phyloP scores from a whole-genome alignment of 352 stramenopile species.

The Globisporangium parvum region DNA sequence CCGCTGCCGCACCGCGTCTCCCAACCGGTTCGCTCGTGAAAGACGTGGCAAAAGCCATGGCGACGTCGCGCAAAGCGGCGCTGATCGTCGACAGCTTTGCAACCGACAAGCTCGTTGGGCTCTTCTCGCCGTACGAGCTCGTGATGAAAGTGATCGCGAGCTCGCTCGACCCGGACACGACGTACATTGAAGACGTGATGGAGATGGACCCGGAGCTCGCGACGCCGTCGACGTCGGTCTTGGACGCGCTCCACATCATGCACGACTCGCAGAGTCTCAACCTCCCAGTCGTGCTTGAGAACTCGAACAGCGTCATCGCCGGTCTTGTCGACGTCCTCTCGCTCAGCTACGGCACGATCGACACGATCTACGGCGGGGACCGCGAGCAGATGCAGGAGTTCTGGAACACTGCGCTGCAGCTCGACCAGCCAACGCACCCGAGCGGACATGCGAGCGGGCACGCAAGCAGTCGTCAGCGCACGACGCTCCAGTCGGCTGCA shows the following conservation, averaged over 20 bases:
- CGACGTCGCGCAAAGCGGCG: slow-evolving; percentile 84
- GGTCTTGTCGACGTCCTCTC: slow-evolving; percentile 82
- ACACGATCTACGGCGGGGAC: slow-evolving; percentile 83
- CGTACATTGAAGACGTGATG: slow-evolving; percentile 90
- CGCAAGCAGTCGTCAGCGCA: slow-evolving; percentile 36
- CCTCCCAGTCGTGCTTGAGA: slow-evolving; percentile 66
- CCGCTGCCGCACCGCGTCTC: slow-evolving; percentile 57
- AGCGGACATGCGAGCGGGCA: slow-evolving; percentile 28
- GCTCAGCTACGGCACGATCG: slow-evolving; percentile 84
- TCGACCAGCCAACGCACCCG: slow-evolving; percentile 60
- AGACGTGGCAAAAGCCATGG: slow-evolving; percentile 75
- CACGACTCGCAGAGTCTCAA: slow-evolving; percentile 82
- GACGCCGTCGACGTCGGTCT: slow-evolving; percentile 55
- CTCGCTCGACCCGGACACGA: slow-evolving; percentile 84
- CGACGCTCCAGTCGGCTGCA: slow-evolving; percentile 47
- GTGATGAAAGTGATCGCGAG: slow-evolving; percentile 94
- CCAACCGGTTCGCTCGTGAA: slow-evolving; percentile 81
- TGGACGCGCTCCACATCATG: slow-evolving; percentile 87
- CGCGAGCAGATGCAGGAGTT: slow-evolving; percentile 89
- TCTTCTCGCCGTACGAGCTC: slow-evolving; percentile 97
- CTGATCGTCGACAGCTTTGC: slow-evolving; percentile 91
- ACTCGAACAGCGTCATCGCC: slow-evolving; percentile 50
- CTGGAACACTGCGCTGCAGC: slow-evolving; percentile 79
- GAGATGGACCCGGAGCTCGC: slow-evolving; percentile 80
- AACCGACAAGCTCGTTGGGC: slow-evolving; percentile 86